phyloP scores from a whole-genome alignment of 441 rosid genomes.

The Mallotus repandus region DNA sequence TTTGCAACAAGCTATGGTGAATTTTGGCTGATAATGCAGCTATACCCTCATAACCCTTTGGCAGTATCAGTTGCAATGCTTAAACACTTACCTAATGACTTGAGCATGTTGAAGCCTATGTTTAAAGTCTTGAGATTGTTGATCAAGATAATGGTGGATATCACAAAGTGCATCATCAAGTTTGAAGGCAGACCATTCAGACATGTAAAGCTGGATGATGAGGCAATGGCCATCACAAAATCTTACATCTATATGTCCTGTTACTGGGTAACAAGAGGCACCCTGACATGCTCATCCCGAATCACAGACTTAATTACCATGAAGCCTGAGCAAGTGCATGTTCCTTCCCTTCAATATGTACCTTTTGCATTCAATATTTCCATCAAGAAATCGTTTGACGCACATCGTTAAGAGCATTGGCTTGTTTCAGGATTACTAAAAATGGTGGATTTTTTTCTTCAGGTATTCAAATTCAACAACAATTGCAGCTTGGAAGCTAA shows the following conservation, averaged over 20 bases:
- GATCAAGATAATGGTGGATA: constrained; percentile 48
- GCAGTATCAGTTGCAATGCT: constrained; percentile 58
- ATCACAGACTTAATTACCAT: constrained; percentile 43
- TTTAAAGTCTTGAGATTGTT: constrained; percentile 51
- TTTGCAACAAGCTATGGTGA: constrained; percentile 59
- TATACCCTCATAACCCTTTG: constrained; percentile 42
- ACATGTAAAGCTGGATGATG: constrained; percentile 40
- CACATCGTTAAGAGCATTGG: background rate
- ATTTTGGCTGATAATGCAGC: constrained; percentile 54
- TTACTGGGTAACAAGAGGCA: constrained; percentile 62
- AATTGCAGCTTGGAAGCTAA: constrained; percentile 67
- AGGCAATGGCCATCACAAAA: constrained; percentile 41
- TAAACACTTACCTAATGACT: constrained; percentile 46
- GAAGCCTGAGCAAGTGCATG: constrained; percentile 62
- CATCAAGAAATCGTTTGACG: background rate
- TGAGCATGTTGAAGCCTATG: constrained; percentile 45
- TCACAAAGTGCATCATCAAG: constrained; percentile 53
- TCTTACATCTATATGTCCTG: constrained; percentile 53
- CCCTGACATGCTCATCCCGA: constrained; percentile 55
- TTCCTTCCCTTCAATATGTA: constrained; percentile 36
- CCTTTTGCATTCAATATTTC: constrained; percentile 8
- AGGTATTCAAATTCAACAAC: constrained; percentile 43
- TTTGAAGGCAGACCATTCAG: constrained; percentile 51
- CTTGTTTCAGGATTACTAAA: background rate
- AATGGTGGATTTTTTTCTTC: constrained; percentile 19